Base-by-base conservation (phyloP, 163 green algal genomes). In the Scenedesmus sp. region DNA sequence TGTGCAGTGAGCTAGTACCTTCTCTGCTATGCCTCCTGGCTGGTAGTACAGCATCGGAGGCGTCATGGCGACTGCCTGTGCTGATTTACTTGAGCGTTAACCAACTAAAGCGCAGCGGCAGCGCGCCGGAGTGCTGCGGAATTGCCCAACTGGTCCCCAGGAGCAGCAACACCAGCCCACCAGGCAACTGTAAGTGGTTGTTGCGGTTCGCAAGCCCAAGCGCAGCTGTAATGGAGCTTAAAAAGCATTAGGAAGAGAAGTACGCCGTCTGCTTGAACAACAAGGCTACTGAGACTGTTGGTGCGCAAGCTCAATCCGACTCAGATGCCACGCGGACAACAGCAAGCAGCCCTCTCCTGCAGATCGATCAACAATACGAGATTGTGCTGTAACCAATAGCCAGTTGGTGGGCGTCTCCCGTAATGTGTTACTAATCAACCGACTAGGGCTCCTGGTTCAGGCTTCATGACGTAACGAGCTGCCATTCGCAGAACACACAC, bases 1-100 rank as follows among this genome's bases (percentile, higher is more conserved):
- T 57, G 54, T 88, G 84, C 90, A 93, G 76, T 92, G 87, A 2
- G 83, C 90, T 8, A 95, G 73, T 9, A 96, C 89, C 0, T 60
- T 20, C 13, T 85, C 55, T 55, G 82, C 90, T 52, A 92, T 92
- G 55, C 90, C 67, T 2, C 82, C 90, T 54, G 67, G 46, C 54
- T 88, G 64, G 55, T 64, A 89, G 83, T 90, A 90, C 2, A 92
- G 59, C 57, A 82, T 62, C 18, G 88, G 88, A 23, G 70, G 73
- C 20, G 55, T 55, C 88, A 91, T 91, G 13, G 20, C 2, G 70
- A 46, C 70, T 23, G 23, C 20, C 0, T 18, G 3, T 52, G 12
- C 2, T 52, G 23, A 23, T 0, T 79, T 52, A 52, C 1, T 15
- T 6, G 3, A 15, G 52, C 4, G 4, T 6, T 52, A 16, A 3